A percentile compares a stretch with the other conserved stretches of the same genome.
phyloP scores from a whole-genome alignment of 441 rosid genomes.

The Arabidopsis hybrid region DNA sequence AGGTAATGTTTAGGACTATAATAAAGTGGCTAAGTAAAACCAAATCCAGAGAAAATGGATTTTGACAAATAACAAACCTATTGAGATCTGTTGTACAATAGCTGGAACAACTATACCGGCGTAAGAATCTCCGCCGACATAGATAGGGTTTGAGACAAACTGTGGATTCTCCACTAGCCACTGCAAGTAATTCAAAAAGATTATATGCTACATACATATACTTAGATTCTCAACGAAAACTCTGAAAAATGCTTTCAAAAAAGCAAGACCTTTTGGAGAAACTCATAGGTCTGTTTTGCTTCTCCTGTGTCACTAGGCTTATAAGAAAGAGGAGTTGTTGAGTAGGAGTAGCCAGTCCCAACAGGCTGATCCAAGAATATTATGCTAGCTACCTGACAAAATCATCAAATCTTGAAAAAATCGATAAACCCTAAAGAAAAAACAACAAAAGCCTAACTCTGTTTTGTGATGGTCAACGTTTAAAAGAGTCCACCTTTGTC shows the following conservation, averaged over 20 bases:
- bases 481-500: slow-evolving; percentile 56
- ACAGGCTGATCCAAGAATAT: slow-evolving; percentile 73
- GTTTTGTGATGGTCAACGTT: background rate
- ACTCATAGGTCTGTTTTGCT: slow-evolving; percentile 48
- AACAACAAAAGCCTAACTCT: background rate
- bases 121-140: slow-evolving; percentile 73
- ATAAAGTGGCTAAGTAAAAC: background rate
- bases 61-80: slow-evolving; percentile 8
- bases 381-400: slow-evolving; percentile 56
- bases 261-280: slow-evolving; percentile 51
- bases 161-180: slow-evolving; percentile 64
- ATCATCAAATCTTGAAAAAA: background rate
- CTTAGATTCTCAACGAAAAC: background rate
- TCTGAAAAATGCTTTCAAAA: background rate
- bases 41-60: background rate
- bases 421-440: background rate
- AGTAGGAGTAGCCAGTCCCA: slow-evolving; percentile 71
- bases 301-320: slow-evolving; percentile 51
- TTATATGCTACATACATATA: slow-evolving; percentile 6
- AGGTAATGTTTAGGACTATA: background rate
- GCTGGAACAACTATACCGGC: slow-evolving; percentile 63
- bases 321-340: slow-evolving; percentile 42
- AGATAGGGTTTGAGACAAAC: slow-evolving; percentile 57
- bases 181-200: slow-evolving; percentile 43
- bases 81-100: slow-evolving; percentile 49